Evolutionary conservation across 2,329 filamentous ascomycete genomes (phyloP), one percentile per base, ranked within the genome.

Genomic region (Trichoderma sp.): DNA sequence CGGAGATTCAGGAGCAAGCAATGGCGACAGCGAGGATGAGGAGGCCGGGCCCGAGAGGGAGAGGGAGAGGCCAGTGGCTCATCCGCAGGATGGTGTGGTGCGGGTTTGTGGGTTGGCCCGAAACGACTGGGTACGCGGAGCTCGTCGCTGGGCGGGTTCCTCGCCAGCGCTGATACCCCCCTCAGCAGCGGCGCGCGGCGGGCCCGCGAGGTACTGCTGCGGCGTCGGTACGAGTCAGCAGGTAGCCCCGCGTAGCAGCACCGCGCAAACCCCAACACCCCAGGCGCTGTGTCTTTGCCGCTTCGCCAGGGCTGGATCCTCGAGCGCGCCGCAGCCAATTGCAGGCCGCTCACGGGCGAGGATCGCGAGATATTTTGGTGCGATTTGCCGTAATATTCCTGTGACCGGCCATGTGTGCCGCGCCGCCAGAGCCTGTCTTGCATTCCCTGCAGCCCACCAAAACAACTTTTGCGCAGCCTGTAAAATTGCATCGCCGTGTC

Each of bases 401-500:
- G 54, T n/a, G 49, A 18, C 18, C 56, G 7, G 56, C 56, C 56
- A 39, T 43, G 56, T 59, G 56, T 59, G 28, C 56, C 56, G 34
- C 26, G 56, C 30, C 56, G 30, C 14, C 32, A 43, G 37, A 66
- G 63, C 63, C n/a, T 66, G 63, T 54, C 54, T 49, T 66, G 63
- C 63, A 66, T 66, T 66, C 63, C 63, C 63, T 66, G 63, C 63
- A 66, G 63, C 63, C 54, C 63, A 59, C 63, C 63, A 66, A 66
- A 66, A 66, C 39, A 56, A 66, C 56, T 54, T 56, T 66, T 21
- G 56, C 54, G 63, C 63, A 66, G 51, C 37, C 63, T 64, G 28
- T 66, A 66, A 66, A 66, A 66, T 66, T 66, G 63, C 63, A 59
- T 21, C 28, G 32, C n/a, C 54, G 28, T 54, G 18, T 49, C 32